phyloP scores from a whole-genome alignment of 441 rosid species.

The Arabidopsis hybrid region DNA sequence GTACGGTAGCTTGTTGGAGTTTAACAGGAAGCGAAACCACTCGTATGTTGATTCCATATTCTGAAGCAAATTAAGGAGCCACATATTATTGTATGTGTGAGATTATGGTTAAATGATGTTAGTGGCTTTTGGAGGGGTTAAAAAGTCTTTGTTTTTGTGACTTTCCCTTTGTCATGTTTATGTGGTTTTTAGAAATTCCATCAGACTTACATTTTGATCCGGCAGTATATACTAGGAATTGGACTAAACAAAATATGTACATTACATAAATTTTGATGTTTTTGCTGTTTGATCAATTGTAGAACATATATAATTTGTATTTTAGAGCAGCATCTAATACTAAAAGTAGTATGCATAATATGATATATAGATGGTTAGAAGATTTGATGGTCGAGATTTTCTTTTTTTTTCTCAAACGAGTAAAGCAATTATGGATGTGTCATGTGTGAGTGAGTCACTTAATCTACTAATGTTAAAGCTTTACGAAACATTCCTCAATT shows the following conservation, averaged over 20 bases:
- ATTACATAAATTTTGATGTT: too few relatives aligned
- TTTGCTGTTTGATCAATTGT: too few relatives aligned
- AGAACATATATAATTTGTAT: background rate
- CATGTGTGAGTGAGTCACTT: constrained; percentile 25
- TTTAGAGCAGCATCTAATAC: background rate
- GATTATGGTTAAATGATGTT: constrained; percentile 12
- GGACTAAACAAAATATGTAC: too few relatives aligned
- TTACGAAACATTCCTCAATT: constrained; percentile 39
- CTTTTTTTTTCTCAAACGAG: background rate
- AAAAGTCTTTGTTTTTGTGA: constrained; percentile 4
- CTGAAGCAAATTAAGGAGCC: constrained; percentile 28
- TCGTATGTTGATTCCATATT: constrained; percentile 56
- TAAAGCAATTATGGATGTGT: constrained; percentile 22
- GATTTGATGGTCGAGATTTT: constrained; percentile 29
- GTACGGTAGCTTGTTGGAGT: constrained; percentile 75
- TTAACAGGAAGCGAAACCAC: constrained; percentile 50
- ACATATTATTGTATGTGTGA: background rate
- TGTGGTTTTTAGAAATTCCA: background rate
- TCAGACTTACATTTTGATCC: background rate
- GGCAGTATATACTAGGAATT: too few relatives aligned
- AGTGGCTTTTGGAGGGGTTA: background rate
- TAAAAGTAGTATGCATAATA: constrained; percentile 7
- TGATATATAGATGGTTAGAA: constrained; percentile 22
- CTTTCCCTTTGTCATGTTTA: constrained; percentile 19
- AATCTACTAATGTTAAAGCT: constrained; percentile 30